Evolutionary conservation across 768 basidiomycete species (phyloP).

Genomic region (Leucosporidium creatinivorum): DNA sequence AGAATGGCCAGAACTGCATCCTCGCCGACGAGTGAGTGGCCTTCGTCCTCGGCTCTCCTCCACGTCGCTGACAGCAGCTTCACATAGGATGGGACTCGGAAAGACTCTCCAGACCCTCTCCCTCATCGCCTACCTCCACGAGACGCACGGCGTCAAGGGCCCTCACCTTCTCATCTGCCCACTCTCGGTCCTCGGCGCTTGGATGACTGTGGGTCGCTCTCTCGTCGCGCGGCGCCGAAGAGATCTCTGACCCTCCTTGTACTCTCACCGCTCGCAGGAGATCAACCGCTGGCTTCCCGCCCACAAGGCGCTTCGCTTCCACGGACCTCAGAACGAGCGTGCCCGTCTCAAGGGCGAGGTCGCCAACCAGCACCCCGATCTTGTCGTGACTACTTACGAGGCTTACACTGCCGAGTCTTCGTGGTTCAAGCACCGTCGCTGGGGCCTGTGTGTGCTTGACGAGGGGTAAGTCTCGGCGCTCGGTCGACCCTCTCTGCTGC

Average conservation of each 20-base stretch:
- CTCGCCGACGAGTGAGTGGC: conserved; percentile 58
- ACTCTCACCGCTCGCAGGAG: conserved; percentile 34
- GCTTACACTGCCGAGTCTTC: conserved; percentile 52
- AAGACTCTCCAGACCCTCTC: conserved; percentile 59
- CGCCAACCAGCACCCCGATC: conserved; percentile 39
- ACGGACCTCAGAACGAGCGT: conserved; percentile 54
- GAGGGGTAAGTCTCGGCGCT: conserved; percentile 45
- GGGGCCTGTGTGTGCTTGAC: conserved; percentile 55
- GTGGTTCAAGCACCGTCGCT: conserved; percentile 58
- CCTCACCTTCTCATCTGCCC: conserved; percentile 70
- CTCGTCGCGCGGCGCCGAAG: conserved; percentile 26
- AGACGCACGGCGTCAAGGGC: conserved; percentile 50
- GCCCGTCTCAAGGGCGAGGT: conserved; percentile 52
- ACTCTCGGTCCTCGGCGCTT: conserved; percentile 58
- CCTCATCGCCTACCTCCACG: conserved; percentile 61
- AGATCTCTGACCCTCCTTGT: conserved; percentile 39
- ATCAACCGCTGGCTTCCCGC: conserved; percentile 44
- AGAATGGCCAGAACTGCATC: conserved; percentile 66
- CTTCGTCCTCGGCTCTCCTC: not conserved
- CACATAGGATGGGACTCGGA: conserved; percentile 56
- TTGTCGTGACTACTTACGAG: conserved; percentile 66
- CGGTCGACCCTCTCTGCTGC: conserved; percentile 30
- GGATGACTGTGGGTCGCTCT: conserved; percentile 48
- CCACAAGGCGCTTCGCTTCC: conserved; percentile 52
- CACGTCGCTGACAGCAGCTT: conserved; percentile 1